Conservation (phyloP, 345 rosid genomes). For the Garcia nutans region DNA sequence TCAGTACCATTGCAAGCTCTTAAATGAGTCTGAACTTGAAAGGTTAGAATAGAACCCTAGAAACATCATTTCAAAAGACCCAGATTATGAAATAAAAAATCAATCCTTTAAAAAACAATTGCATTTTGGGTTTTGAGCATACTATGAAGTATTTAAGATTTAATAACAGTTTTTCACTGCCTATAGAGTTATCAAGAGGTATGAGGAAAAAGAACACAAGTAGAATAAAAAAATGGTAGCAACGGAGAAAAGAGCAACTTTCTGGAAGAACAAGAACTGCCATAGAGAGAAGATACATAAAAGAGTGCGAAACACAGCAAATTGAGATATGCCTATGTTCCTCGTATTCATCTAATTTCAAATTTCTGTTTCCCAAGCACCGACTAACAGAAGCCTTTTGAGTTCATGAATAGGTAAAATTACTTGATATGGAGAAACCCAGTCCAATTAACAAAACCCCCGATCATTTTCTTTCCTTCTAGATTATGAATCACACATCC, state of each 20-base stretch:
- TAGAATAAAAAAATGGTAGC: too few species aligned
- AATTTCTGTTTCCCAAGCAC: not conserved
- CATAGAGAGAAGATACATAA: not conserved
- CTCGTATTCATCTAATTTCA: too few species aligned
- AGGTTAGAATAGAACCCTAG: not conserved
- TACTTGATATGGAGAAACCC: not conserved
- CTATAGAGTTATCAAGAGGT: too few species aligned
- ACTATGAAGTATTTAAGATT: too few species aligned
- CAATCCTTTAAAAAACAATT: not conserved
- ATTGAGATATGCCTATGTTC: too few species aligned
- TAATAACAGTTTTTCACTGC: too few species aligned
- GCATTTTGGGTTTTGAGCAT: not conserved
- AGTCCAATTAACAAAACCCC: not conserved
- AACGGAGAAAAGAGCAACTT: too few species aligned
- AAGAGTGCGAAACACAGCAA: not conserved
- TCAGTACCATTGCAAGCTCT: not conserved
- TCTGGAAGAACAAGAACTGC: too few species aligned
- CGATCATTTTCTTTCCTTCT: not conserved
- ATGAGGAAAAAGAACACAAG: not conserved
- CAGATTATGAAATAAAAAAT: not conserved
- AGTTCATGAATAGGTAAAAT: not conserved
- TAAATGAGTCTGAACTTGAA: not conserved
- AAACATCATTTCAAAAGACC: not conserved
- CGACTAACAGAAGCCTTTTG: not conserved
- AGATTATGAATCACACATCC: not conserved